phyloP scores from a whole-genome alignment of 106 monocot species.

The Dioscorea dumetorum region DNA sequence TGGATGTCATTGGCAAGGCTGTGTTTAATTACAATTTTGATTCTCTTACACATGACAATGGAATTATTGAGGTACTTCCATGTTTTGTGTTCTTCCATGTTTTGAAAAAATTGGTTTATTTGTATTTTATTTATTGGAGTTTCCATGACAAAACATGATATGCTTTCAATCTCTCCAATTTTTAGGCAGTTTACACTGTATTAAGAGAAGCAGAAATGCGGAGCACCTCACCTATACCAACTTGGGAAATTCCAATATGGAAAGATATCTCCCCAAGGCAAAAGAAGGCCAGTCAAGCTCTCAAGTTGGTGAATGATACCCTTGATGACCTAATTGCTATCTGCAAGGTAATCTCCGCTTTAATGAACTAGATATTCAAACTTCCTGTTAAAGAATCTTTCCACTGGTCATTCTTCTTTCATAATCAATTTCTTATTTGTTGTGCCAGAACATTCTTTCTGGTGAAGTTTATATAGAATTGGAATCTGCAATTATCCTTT shows the following conservation, averaged over 20 bases:
- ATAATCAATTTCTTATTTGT: too few species aligned
- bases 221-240: constrained; percentile 90
- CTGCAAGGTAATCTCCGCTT: constrained; percentile 62
- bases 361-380: too few species aligned
- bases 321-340: constrained; percentile 79
- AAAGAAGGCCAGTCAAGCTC: constrained; percentile 71
- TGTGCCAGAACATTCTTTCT: too few species aligned
- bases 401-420: too few species aligned
- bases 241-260: constrained; percentile 98
- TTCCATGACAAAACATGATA: neutral
- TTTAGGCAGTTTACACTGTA: constrained; percentile 79
- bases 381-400: too few species aligned
- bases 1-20: constrained; percentile 95
- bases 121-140: neutral
- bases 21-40: constrained; percentile 99
- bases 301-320: constrained; percentile 63
- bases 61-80: constrained; percentile 73
- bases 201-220: constrained; percentile 82
- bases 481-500: too few species aligned
- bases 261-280: constrained; percentile 94
- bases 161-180: neutral
- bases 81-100: neutral
- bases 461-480: too few species aligned
- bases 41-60: constrained; percentile 78
- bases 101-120: neutral